Evolutionary conservation across 1,284 basidiomycete genomes (phyloP).

Genomic region (Naganishia albida): DNA sequence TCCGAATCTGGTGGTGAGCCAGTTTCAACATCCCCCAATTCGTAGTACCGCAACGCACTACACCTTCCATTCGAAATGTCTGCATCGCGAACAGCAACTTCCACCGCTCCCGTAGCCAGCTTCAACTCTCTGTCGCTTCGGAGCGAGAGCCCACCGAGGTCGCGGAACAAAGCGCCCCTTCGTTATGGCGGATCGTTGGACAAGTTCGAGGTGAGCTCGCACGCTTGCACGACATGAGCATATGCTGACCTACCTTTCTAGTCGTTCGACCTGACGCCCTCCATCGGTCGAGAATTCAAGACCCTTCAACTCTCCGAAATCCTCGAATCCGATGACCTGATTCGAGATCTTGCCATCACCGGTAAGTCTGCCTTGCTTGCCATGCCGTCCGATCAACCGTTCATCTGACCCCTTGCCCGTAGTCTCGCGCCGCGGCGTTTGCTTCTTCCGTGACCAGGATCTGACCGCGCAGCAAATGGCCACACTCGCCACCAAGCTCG

Average conservation of each 20-base stretch:
- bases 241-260: not conserved
- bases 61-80: slow-evolving; percentile 1
- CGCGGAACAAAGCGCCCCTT: slow-evolving; percentile 33
- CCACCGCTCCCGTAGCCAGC: not conserved
- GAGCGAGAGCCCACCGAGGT: slow-evolving; percentile 23
- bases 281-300: slow-evolving; percentile 53
- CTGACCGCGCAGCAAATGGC: slow-evolving; percentile 58
- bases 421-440: slow-evolving; percentile 69
- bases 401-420: slow-evolving; percentile 5
- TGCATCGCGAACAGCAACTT: slow-evolving; percentile 16
- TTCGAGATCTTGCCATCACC: slow-evolving; percentile 60
- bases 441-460: slow-evolving; percentile 67
- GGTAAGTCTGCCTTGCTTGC: slow-evolving; percentile 38
- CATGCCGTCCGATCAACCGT: not conserved
- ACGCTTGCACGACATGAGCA: not conserved
- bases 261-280: slow-evolving; percentile 46
- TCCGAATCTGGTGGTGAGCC: too few relatives aligned
- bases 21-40: too few relatives aligned
- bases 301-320: slow-evolving; percentile 54
- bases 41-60: not conserved
- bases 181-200: slow-evolving; percentile 38
- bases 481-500: slow-evolving; percentile 58
- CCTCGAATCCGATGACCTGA: slow-evolving; percentile 55
- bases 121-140: slow-evolving; percentile 16
- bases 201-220: slow-evolving; percentile 35